Percentiles rank a stretch among this genome's conserved stretches.
These are phyloP conservation scores for Colletotrichum siamense DNA, from an alignment of 2,329 filamentous ascomycete genomes.

Conservation along the genomic window DNA sequence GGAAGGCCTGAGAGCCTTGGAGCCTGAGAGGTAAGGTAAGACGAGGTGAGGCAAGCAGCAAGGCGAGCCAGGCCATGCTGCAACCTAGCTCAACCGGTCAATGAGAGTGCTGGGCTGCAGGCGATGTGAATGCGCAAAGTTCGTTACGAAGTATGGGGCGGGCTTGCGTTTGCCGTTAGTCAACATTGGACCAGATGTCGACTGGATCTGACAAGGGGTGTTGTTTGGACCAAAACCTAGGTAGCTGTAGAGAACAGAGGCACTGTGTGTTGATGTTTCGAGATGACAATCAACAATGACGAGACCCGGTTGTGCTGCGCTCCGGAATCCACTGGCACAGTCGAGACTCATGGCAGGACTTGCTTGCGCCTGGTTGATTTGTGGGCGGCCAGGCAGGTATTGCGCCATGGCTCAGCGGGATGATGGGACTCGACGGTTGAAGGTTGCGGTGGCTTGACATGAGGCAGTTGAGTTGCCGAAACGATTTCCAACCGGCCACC, in stretches of 20 bases:
- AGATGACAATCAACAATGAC: background rate
- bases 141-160: conserved; percentile 17
- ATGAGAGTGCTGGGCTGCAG: conserved; percentile 7
- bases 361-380: background rate
- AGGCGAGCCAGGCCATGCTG: background rate
- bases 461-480: background rate
- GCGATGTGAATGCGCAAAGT: conserved; percentile 5
- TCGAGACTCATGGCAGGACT: background rate
- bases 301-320: background rate
- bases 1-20: background rate
- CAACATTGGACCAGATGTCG: conserved; percentile 17
- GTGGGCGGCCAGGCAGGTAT: background rate
- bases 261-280: background rate
- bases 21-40: background rate
- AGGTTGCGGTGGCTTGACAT: background rate
- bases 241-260: background rate
- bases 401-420: conserved; percentile 16
- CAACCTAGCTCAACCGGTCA: background rate
- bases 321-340: background rate
- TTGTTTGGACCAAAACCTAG: conserved; percentile 2
- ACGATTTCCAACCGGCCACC: background rate
- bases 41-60: background rate
- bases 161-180: conserved; percentile 20
- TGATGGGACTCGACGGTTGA: conserved; percentile 6
- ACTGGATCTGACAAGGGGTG: background rate